Base-by-base conservation (phyloP, 805 yeast species). In the Yarrowia bubula region DNA sequence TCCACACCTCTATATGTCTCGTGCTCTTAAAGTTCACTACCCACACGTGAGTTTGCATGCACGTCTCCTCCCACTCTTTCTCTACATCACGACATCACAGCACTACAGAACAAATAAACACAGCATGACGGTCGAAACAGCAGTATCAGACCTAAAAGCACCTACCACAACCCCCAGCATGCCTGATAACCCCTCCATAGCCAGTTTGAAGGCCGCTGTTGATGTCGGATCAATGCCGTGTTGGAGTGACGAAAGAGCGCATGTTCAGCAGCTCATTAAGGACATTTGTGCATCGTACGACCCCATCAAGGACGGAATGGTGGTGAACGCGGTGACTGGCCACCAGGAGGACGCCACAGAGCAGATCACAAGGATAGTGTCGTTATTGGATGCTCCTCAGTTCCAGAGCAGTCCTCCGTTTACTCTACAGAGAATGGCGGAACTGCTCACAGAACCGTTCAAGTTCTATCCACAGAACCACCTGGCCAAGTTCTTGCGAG, bases 401-500 rank as follows among this genome's bases (percentile, higher is more conserved):
- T 74, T 74, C 63, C 51, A 67, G 13, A 66, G 62, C 9, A 65
- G 63, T n/a, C 78, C 80, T 8, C 80, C 80, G 1, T 77, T 73
- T 66, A 76, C 80, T 8, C 44, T 78, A 8, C 79, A 77, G 67
- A 69, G 80, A 28, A 48, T 77, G 33, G 75, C 76, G 5, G 80
- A 77, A 65, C 69, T 77, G 41, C 68, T 76, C 28, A 38, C 65
- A 7, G 65, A 68, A 6, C 77, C 78, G 8, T 65, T 65, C 31
- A 63, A 66, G 51, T 68, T 68, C 60, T 73, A 74, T 51, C 42
- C 68, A 1, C 53, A 62, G n/a, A 33, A 60, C n/a, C 53, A 58
- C 39, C 65, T 71, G 11, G 70, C 70, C 42, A 74, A 74, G 68
- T 74, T 64, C 37, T 58, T 73, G 22, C 64, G 68, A 14, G 77